Percentiles rank a stretch among this genome's conserved stretches.
Evolutionary conservation across 1,284 basidiomycete species (phyloP).

Genomic region (Sanghuangporus sanghuang): DNA sequence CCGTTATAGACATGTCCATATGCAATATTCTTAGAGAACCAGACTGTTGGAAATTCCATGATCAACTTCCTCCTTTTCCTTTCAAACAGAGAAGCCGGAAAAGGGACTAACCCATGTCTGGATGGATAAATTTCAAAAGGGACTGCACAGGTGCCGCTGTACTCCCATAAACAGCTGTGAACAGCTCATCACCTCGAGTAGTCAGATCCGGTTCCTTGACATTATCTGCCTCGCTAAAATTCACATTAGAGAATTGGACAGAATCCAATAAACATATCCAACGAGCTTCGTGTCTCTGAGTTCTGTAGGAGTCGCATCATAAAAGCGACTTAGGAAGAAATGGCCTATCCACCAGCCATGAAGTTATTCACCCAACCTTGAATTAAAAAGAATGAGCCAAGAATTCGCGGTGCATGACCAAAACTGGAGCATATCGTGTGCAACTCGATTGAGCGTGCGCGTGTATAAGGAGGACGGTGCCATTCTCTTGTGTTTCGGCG

Average conservation of each 20-base stretch:
- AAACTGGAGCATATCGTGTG: not conserved
- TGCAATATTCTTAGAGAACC: conserved; percentile 21
- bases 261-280: conserved; percentile 27
- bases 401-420: not conserved
- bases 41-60: not conserved
- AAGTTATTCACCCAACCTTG: not conserved
- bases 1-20: conserved; percentile 30
- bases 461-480: not conserved
- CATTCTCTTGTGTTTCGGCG: not conserved
- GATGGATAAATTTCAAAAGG: conserved; percentile 21
- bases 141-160: conserved; percentile 17
- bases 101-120: conserved; percentile 18
- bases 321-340: conserved; percentile 41
- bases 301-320: conserved; percentile 37
- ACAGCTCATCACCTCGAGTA: conserved; percentile 11
- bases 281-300: conserved; percentile 33
- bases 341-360: conserved; percentile 28
- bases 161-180: conserved; percentile 16
- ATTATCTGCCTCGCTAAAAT: conserved; percentile 13
- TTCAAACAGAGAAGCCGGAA: not conserved
- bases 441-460: not conserved
- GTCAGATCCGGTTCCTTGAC: conserved; percentile 8
- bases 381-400: not conserved
- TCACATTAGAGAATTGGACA: not conserved
- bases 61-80: not conserved